These are phyloP conservation scores for Aspergillus latus DNA, from an alignment of 2,329 filamentous ascomycete genomes.

Conservation along the genomic window DNA sequence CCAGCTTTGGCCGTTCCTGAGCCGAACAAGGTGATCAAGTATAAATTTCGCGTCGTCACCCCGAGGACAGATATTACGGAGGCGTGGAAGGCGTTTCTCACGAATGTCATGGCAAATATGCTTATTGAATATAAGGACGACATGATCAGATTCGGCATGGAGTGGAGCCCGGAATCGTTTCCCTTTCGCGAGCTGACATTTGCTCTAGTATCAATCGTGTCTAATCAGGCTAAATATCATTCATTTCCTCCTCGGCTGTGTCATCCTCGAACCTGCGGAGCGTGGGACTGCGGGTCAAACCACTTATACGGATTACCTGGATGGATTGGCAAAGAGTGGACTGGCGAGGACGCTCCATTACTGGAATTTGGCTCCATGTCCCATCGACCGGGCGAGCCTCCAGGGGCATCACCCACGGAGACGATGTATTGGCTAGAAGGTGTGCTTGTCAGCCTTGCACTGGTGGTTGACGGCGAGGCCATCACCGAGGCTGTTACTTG, in stretches of 20 bases:
- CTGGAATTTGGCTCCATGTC: constrained; percentile 9
- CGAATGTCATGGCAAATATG: not conserved
- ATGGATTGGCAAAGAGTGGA: constrained; percentile 3
- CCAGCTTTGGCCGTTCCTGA: constrained; percentile 9
- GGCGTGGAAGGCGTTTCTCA: constrained; percentile 5
- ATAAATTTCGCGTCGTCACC: not conserved
- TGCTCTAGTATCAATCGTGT: constrained; percentile 13
- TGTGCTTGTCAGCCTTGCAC: constrained; percentile 11
- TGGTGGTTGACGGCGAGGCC: constrained; percentile 11
- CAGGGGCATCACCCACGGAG: constrained; percentile 11
- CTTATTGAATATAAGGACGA: constrained; percentile 5
- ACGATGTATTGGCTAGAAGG: constrained; percentile 12
- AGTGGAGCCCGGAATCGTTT: constrained; percentile 15
- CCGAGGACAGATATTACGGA: not conserved
- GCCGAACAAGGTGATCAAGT: not conserved
- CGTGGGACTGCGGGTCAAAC: not conserved
- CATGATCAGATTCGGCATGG: constrained; percentile 7
- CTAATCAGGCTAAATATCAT: constrained; percentile 8
- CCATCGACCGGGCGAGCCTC: constrained; percentile 12
- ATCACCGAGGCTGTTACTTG: constrained; percentile 8
- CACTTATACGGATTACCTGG: constrained; percentile 1
- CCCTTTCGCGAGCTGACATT: constrained; percentile 13
- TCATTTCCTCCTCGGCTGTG: not conserved
- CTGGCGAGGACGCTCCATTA: constrained; percentile 9
- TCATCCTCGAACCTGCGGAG: too few relatives aligned